Conservation (phyloP, 257 asterid genomes). For the Apocynum venetum region DNA sequence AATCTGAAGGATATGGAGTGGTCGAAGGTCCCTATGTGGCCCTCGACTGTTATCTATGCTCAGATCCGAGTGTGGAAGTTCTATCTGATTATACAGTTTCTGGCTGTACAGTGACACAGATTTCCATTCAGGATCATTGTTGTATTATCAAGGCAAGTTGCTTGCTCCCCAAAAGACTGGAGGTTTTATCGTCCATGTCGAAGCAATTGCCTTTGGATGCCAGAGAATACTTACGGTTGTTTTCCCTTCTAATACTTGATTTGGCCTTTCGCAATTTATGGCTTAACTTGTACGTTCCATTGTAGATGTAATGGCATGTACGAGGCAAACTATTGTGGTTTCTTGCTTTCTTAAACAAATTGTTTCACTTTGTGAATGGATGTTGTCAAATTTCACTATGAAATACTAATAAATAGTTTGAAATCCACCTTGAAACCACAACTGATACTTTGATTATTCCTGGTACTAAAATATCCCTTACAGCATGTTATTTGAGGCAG, state of each 20-base stretch:
- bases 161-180: neutral
- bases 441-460: neutral
- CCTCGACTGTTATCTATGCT: neutral
- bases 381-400: neutral
- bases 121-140: slow-evolving; percentile 5
- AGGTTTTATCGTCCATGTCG: neutral
- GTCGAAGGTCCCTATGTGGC: neutral
- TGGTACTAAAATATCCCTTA: no score
- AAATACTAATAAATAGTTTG: neutral
- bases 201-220: neutral
- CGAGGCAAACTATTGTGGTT: neutral
- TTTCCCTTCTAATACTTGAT: neutral
- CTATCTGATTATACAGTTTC: slow-evolving; percentile 22
- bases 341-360: slow-evolving; percentile 3
- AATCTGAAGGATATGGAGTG: neutral
- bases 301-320: neutral
- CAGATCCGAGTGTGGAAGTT: slow-evolving; percentile 4
- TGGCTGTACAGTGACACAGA: slow-evolving; percentile 18
- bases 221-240: neutral
- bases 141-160: neutral
- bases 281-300: neutral
- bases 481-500: no score
- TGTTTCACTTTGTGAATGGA: neutral
- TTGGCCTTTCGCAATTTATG: neutral
- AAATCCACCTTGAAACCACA: neutral